Base-by-base conservation (phyloP, 371 early-diverging fungal species). In the Saksenaea oblongispora region DNA sequence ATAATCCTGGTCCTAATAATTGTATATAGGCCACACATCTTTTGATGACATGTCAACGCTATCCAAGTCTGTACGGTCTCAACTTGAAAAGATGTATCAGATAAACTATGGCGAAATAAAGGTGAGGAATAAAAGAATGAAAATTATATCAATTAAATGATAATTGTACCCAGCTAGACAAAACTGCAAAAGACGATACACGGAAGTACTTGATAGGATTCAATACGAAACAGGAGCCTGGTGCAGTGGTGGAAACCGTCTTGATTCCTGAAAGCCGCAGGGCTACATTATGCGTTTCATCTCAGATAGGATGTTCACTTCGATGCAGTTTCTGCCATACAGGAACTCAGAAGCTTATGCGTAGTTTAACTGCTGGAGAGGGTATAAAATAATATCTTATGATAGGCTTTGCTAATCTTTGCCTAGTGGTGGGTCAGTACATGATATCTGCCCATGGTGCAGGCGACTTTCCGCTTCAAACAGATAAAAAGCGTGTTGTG, bases 311-410 rank as follows among this genome's bases (percentile, higher is more conserved):
- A 0, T 96, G 96, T 70, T 89, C 91, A 0, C 75, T 95, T 61
- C 89, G 84, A 0, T 97, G 95, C 63, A 91, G 85, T 10, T 96
- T 96, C 67, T 96, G 97, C 75, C 94, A 94, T 56, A 96, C 96
- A 24, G 96, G 97, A 8, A 96, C 95, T 0, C 95, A 95, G 79
- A 89, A 91, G 35, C 76, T 95, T 39, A 73, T 89, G 47, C 76
- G 93, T 31, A 92, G 92, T 66, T 70, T 95, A 70, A 87, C 90
- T 0, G 77, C 91, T 7, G 86, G 85, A 0, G 96, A 95, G 73
- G 62, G 68, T 70, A 63, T 14, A n/a, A 27, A 55, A 27, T 34
- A 51, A 7, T 18, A 18, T 0, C 42, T 17, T 1, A n/a, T 5
- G 11, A n/a, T 39, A 3, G 11, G 11, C 11, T 11, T 54, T 35